Conservation (phyloP, 202 grass and related monocot genomes). For the Panicum hallii region DNA sequence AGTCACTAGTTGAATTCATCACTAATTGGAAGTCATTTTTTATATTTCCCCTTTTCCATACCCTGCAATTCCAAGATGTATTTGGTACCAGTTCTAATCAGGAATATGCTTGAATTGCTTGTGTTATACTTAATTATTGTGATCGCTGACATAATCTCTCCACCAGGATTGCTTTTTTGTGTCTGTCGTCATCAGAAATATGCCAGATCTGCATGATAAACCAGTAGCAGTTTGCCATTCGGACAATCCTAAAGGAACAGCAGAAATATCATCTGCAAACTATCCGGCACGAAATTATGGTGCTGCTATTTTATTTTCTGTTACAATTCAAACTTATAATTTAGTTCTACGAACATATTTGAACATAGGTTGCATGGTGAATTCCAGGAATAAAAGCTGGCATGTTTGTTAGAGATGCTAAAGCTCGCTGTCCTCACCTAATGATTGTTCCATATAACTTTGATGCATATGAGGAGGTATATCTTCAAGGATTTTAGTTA, state of each 20-base stretch:
- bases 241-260: constrained; percentile 89
- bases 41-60: constrained; percentile 3
- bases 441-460: constrained; percentile 87
- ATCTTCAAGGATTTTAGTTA: constrained; percentile 29
- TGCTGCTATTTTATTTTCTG: constrained; percentile 48
- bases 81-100: constrained; percentile 59
- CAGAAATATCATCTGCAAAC: constrained; percentile 97
- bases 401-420: constrained; percentile 95
- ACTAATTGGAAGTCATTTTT: constrained; percentile 16
- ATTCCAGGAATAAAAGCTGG: constrained; percentile 87
- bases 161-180: constrained; percentile 94
- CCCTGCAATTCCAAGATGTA: constrained; percentile 51
- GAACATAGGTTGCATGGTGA: constrained; percentile 34
- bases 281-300: constrained; percentile 90
- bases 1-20: constrained; percentile 24
- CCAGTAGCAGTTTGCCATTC: constrained; percentile 98
- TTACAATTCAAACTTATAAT: constrained; percentile 18
- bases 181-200: constrained; percentile 87
- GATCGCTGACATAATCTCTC: constrained; percentile 44
- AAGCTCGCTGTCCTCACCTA: constrained; percentile 78
- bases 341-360: constrained; percentile 34
- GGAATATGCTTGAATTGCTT: constrained; percentile 51
- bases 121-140: constrained; percentile 31
- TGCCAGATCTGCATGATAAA: constrained; percentile 77
- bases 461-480: constrained; percentile 90